phyloP scores from a whole-genome alignment of 768 basidiomycete genomes.

The Hypholoma fasciculare region DNA sequence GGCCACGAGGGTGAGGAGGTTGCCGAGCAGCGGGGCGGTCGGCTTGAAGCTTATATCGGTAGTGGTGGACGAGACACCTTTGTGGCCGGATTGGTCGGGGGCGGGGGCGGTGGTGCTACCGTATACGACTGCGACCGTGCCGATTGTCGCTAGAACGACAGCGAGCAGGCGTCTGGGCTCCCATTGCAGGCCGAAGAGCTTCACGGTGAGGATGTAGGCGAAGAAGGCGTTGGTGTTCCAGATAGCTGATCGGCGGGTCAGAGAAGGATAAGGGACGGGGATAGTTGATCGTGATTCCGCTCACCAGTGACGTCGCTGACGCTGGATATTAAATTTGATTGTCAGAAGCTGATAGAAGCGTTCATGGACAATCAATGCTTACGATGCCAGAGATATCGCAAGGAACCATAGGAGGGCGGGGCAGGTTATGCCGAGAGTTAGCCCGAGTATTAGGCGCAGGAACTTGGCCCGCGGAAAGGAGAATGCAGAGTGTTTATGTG shows the following conservation, averaged over 20 bases:
- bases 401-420: conserved; percentile 78
- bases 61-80: conserved; percentile 7
- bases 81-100: conserved; percentile 9
- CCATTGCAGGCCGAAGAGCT: conserved; percentile 64
- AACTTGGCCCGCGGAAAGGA: conserved; percentile 39
- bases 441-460: conserved; percentile 33
- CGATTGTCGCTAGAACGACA: conserved; percentile 78
- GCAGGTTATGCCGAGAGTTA: conserved; percentile 60
- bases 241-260: conserved; percentile 40
- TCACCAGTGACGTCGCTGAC: conserved; percentile 78
- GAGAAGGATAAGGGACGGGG: conserved; percentile 16
- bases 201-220: conserved; percentile 84
- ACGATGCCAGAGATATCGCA: conserved; percentile 72
- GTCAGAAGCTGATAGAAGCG: background rate
- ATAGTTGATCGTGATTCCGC: conserved; percentile 12
- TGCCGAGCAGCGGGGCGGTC: conserved; percentile 66
- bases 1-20: conserved; percentile 69
- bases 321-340: conserved; percentile 40
- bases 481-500: conserved; percentile 28
- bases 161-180: conserved; percentile 63
- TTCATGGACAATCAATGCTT: conserved; percentile 30
- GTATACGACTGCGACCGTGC: conserved; percentile 81
- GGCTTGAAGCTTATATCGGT: conserved; percentile 26
- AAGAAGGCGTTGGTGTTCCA: conserved; percentile 94
- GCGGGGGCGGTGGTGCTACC: conserved; percentile 50